Base-by-base conservation (phyloP, 2,329 filamentous ascomycete genomes). In the Kalaharituber pfeilii region DNA sequence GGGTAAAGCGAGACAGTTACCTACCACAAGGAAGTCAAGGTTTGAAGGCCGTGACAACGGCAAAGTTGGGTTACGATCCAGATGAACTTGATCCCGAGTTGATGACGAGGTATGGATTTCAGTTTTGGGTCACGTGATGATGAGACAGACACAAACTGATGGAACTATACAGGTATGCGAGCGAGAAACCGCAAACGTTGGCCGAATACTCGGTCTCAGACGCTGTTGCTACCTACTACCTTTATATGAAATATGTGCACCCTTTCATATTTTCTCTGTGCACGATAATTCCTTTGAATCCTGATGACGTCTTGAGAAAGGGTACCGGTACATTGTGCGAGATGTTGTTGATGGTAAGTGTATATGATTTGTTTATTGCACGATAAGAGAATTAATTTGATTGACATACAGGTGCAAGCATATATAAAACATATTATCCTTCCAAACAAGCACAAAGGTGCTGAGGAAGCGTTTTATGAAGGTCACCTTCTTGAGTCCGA, bases 191-290 rank as follows among this genome's bases (percentile, higher is more conserved):
- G 0, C 91, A 98, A 67, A 94, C 86, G 0, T 73, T 98, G 51
- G 89, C 91, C 7, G 91, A 98, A 65, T 98, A 98, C 70, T 98
- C 93, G 0, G 91, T 98, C 45, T 98, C 93, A 64, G 93, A 98
- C 74, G 93, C 93, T 8, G 91, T 98, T 51, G 91, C 91, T 22
- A 98, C 91, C 0, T 98, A 98, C 67, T 98, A 98, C 66, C 73
- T 98, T 58, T 98, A 98, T 75, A 98, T 98, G 93, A 98, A 98
- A 81, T 98, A 98, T 68, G 86, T 98, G n/a, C 91, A 98, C 67
- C 91, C 91, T 2, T 98, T 98, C 72, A 91, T 98, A 67, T 98
- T 98, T 75, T 96, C 93, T 1, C 73, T 98, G 0, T 98, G 91
- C 70, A 98, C 88, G 1, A 95, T 98, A 70, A 75, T 98, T 67